Evolutionary conservation across 2,329 filamentous ascomycete species (phyloP).

Genomic region (Capronia americana): DNA sequence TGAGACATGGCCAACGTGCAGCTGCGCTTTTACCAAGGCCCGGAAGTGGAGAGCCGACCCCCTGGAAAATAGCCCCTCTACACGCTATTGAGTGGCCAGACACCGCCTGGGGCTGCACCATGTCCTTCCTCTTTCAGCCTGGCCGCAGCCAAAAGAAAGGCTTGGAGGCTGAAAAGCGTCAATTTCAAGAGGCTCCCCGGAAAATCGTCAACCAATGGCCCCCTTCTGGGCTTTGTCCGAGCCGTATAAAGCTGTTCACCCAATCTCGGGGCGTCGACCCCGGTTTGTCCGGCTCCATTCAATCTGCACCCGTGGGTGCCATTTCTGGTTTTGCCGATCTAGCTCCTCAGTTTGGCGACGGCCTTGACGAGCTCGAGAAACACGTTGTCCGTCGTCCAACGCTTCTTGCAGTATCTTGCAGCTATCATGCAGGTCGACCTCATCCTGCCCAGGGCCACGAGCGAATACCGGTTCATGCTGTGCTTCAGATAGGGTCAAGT

Average conservation of each 20-base stretch:
- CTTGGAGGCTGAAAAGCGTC: constrained; percentile 12
- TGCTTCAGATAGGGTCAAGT: constrained; percentile 20
- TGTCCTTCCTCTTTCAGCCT: constrained; percentile 1
- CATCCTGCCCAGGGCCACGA: constrained; percentile 13
- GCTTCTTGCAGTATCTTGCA: not conserved
- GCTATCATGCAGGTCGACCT: constrained; percentile 23
- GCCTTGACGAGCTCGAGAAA: constrained; percentile 12
- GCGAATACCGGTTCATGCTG: not conserved
- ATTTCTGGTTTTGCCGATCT: constrained; percentile 16
- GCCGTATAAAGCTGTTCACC: constrained; percentile 7
- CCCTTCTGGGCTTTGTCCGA: constrained; percentile 3
- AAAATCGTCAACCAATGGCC: constrained; percentile 26
- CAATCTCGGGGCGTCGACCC: constrained; percentile 23
- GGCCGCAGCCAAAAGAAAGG: constrained; percentile 4
- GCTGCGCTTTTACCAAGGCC: constrained; percentile 1
- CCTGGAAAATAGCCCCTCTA: constrained; percentile 9
- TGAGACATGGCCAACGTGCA: constrained; percentile 20
- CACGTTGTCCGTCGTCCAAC: constrained; percentile 20
- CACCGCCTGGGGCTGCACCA: not conserved
- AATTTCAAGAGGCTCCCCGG: constrained; percentile 27
- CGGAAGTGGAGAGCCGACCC: constrained; percentile 5
- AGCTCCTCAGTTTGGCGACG: constrained; percentile 10
- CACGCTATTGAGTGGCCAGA: not conserved
- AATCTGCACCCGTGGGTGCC: constrained; percentile 15
- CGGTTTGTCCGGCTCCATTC: constrained; percentile 10